Percentiles rank a stretch among this genome's conserved stretches.
phyloP scores from a whole-genome alignment of 2,329 filamentous ascomycete species.

The Pestalotiopsis sp. region DNA sequence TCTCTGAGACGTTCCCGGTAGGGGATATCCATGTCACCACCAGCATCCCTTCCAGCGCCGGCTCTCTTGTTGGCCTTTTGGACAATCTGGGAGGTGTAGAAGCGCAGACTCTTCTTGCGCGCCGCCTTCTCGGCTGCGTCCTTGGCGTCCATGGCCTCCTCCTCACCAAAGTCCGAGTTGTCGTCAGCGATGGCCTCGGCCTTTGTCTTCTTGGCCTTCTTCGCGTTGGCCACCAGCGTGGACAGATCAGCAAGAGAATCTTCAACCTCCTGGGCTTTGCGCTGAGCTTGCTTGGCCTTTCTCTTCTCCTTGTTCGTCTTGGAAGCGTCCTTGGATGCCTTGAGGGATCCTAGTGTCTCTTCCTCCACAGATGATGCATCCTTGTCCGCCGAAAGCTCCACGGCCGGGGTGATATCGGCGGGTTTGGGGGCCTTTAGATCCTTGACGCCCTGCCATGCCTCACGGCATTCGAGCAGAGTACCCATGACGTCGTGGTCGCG shows the following conservation, averaged over 20 bases:
- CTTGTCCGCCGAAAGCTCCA: slow-evolving; percentile 26
- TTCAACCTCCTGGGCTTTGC: slow-evolving; percentile 62
- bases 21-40: slow-evolving; percentile 81
- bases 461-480: slow-evolving; percentile 74
- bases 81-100: slow-evolving; percentile 97
- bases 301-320: slow-evolving; percentile 22
- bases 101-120: slow-evolving; percentile 89
- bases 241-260: slow-evolving; percentile 71
- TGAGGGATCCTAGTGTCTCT: slow-evolving; percentile 28
- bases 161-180: slow-evolving; percentile 91
- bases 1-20: slow-evolving; percentile 87
- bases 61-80: slow-evolving; percentile 90
- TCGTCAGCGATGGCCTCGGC: slow-evolving; percentile 49
- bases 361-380: slow-evolving; percentile 34
- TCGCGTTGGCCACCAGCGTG: slow-evolving; percentile 52
- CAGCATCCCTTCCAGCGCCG: slow-evolving; percentile 69
- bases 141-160: slow-evolving; percentile 73
- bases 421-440: slow-evolving; percentile 53
- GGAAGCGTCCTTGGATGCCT: slow-evolving; percentile 16
- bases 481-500: slow-evolving; percentile 92
- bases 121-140: slow-evolving; percentile 84
- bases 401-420: slow-evolving; percentile 15
- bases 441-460: slow-evolving; percentile 77
- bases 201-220: slow-evolving; percentile 47
- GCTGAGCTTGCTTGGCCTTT: slow-evolving; percentile 37